These are phyloP conservation scores for Pichia scutulata DNA, from an alignment of 805 yeast genomes.

Conservation along the genomic window DNA sequence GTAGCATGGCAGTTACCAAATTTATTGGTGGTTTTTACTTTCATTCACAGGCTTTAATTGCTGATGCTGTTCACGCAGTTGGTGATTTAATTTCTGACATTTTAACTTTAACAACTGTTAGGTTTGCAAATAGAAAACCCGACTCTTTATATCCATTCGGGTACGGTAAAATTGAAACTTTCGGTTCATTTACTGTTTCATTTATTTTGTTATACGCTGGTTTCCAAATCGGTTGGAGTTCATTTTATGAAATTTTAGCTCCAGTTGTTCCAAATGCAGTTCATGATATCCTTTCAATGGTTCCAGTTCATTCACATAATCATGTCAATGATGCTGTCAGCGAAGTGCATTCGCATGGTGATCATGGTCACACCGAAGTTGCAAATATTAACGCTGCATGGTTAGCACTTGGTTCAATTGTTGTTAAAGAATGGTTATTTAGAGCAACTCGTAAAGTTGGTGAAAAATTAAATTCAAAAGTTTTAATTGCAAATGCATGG, in stretches of 20 bases:
- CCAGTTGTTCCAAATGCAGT: conserved; percentile 58
- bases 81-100: conserved; percentile 88
- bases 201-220: conserved; percentile 82
- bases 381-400: conserved; percentile 85
- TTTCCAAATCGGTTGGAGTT: conserved; percentile 81
- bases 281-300: conserved; percentile 43
- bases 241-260: conserved; percentile 59
- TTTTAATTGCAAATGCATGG: conserved; percentile 95
- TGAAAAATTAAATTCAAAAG: conserved; percentile 69
- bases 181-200: conserved; percentile 86
- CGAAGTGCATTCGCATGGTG: conserved; percentile 27
- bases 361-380: conserved; percentile 27
- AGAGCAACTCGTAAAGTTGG: conserved; percentile 80
- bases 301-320: conserved; percentile 47
- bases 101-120: conserved; percentile 81
- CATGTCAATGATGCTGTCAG: conserved; percentile 29
- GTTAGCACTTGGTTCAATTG: conserved; percentile 87
- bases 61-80: conserved; percentile 91
- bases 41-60: conserved; percentile 90
- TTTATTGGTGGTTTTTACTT: conserved; percentile 85
- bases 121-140: conserved; percentile 58
- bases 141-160: conserved; percentile 61
- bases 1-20: conserved; percentile 79
- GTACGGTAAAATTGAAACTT: conserved; percentile 86
- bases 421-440: conserved; percentile 81